Evolutionary conservation across 306 rosid genomes (phyloP).

Genomic region (Casuarina glauca): DNA sequence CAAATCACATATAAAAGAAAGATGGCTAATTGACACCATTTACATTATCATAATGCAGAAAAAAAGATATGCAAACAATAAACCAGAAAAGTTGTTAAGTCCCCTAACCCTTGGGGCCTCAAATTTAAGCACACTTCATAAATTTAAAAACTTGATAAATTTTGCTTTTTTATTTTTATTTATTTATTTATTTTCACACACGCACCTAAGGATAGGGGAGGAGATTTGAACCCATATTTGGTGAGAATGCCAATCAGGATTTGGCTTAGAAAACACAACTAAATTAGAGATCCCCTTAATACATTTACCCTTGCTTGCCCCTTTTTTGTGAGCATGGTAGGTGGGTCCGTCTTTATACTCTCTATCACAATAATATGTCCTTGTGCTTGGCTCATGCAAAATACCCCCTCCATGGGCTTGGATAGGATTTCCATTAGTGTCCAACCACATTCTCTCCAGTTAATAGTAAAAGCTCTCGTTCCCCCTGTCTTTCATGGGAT

Average conservation of each 20-base stretch:
- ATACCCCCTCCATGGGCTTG: conserved; percentile 99
- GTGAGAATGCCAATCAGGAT: too few relatives aligned
- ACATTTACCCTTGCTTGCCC: conserved; percentile 70
- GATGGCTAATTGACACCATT: not conserved
- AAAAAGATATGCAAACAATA: not conserved
- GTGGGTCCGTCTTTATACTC: conserved; percentile 96
- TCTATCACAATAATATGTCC: conserved; percentile 93
- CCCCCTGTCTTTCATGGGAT: conserved; percentile 52
- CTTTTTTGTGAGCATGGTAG: conserved; percentile 82
- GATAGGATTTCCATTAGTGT: conserved; percentile 85
- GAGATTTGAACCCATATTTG: too few relatives aligned
- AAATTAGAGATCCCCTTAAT: too few relatives aligned
- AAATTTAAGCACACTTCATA: conserved; percentile 8
- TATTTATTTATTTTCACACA: too few relatives aligned
- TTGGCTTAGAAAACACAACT: too few relatives aligned
- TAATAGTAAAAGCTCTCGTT: conserved; percentile 64
- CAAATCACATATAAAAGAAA: not conserved
- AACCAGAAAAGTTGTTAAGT: not conserved
- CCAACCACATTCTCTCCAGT: conserved; percentile 95
- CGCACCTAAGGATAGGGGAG: too few relatives aligned
- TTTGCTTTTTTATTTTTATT: conserved; percentile 1
- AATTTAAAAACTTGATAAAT: conserved; percentile 19
- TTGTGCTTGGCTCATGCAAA: conserved; percentile 59
- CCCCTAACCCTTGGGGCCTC: conserved; percentile 20
- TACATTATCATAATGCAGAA: not conserved